Conservation (phyloP, 2,329 filamentous ascomycete genomes). For the Penicillium polonicum region DNA sequence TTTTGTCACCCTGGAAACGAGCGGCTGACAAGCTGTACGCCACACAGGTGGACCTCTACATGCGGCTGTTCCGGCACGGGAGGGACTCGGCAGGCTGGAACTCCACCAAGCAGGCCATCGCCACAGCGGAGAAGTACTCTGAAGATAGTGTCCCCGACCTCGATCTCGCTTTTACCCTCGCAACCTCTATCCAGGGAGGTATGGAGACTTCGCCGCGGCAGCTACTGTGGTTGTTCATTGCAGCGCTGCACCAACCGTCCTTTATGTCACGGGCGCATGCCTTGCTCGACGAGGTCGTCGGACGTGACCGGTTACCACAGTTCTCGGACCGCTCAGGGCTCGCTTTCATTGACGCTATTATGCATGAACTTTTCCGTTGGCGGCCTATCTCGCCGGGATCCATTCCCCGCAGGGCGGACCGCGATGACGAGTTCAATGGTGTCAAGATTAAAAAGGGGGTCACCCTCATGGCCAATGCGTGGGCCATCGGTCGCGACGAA, state of each 20-base stretch:
- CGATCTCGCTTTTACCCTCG: constrained; percentile 50
- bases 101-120: constrained; percentile 27
- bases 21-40: constrained; percentile 22
- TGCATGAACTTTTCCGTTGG: constrained; percentile 40
- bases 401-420: constrained; percentile 49
- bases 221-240: constrained; percentile 50
- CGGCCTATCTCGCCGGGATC: constrained; percentile 47
- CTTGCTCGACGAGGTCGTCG: constrained; percentile 36
- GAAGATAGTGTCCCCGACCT: constrained; percentile 37
- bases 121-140: constrained; percentile 40
- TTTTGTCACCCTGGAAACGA: constrained; percentile 49
- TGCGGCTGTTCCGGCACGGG: constrained; percentile 24
- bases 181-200: constrained; percentile 50
- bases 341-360: constrained; percentile 36
- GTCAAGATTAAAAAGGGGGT: constrained; percentile 50
- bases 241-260: constrained; percentile 47
- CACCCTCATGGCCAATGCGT: constrained; percentile 47
- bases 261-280: constrained; percentile 41
- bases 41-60: constrained; percentile 28
- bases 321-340: constrained; percentile 35
- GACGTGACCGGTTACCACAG: constrained; percentile 30
- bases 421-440: constrained; percentile 49
- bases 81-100: constrained; percentile 25
- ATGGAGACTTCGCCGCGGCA: constrained; percentile 53
- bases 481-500: constrained; percentile 47